Percentiles rank a stretch among this genome's conserved stretches.
Conservation (phyloP, 192 early-diverging fungal species). For the Mortierella antarctica region DNA sequence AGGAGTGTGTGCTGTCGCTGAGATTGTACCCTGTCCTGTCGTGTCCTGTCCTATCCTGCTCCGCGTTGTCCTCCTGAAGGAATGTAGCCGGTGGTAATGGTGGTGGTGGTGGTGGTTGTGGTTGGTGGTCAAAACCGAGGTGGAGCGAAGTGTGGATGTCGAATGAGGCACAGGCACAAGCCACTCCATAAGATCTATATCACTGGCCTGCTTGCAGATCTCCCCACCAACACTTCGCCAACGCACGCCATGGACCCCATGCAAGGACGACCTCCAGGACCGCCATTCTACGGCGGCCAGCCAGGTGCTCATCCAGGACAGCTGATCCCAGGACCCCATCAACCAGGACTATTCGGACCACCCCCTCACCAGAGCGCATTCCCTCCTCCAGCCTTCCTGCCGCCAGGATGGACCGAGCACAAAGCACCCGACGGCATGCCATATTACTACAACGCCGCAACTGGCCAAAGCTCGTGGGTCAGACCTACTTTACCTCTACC, state of each 20-base stretch:
- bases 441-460: constrained; percentile 82
- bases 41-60: no score
- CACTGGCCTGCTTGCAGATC: no score
- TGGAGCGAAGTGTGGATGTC: no score
- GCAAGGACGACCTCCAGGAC: constrained; percentile 15
- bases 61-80: no score
- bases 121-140: no score
- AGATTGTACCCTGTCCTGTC: no score
- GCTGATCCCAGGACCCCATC: constrained; percentile 15
- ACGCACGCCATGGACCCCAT: constrained; percentile 5
- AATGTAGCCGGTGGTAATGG: no score
- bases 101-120: no score
- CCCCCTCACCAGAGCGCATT: constrained; percentile 24
- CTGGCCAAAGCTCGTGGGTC: constrained; percentile 79
- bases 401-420: constrained; percentile 72
- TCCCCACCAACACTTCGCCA: background rate
- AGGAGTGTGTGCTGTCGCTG: no score
- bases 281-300: constrained; percentile 17
- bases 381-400: constrained; percentile 41
- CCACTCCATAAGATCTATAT: no score
- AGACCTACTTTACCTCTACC: constrained; percentile 49
- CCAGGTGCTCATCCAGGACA: constrained; percentile 11
- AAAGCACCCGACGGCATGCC: constrained; percentile 67
- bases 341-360: constrained; percentile 6
- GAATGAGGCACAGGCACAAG: no score